These are phyloP conservation scores for Rhynchosporium secalis DNA, from an alignment of 2,329 filamentous ascomycete genomes.

Conservation along the genomic window DNA sequence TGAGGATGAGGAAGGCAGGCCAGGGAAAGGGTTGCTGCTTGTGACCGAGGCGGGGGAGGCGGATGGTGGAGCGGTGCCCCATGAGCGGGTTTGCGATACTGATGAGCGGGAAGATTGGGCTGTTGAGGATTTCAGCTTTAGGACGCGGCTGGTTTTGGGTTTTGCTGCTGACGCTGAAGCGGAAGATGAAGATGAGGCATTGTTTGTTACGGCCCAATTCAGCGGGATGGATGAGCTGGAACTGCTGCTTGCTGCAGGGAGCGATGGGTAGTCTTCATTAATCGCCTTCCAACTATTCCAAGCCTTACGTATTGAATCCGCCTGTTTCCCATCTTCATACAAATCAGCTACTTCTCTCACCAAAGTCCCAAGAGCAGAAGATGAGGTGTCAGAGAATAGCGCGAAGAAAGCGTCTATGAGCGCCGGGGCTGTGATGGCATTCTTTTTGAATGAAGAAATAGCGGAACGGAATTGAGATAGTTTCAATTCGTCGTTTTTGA, in stretches of 20 bases:
- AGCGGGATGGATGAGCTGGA: constrained; percentile 37
- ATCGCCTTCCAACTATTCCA: constrained; percentile 97
- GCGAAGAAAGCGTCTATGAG: constrained; percentile 87
- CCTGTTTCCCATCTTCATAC: constrained; percentile 79
- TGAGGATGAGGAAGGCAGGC: constrained; percentile 40
- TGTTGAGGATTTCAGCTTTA: constrained; percentile 69
- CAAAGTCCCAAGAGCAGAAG: constrained; percentile 80
- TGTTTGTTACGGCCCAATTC: constrained; percentile 38
- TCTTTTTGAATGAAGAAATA: constrained; percentile 76
- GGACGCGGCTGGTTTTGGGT: constrained; percentile 55
- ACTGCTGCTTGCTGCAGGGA: constrained; percentile 72
- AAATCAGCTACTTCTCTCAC: constrained; percentile 90
- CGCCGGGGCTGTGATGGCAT: constrained; percentile 67
- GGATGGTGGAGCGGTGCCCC: constrained; percentile 46
- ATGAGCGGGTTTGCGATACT: constrained; percentile 56
- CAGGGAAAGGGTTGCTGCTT: constrained; percentile 47
- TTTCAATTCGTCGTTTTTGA: constrained; percentile 75
- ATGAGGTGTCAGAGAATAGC: constrained; percentile 75
- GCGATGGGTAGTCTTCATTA: constrained; percentile 90
- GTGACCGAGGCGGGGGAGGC: constrained; percentile 40
- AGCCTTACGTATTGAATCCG: constrained; percentile 71
- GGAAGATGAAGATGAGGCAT: neutral
- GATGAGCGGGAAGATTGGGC: constrained; percentile 64
- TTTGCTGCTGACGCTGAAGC: constrained; percentile 31
- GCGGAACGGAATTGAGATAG: constrained; percentile 74